phyloP scores from a whole-genome alignment of 2,329 filamentous ascomycete species.

The Chalaropsis ovoidea region DNA sequence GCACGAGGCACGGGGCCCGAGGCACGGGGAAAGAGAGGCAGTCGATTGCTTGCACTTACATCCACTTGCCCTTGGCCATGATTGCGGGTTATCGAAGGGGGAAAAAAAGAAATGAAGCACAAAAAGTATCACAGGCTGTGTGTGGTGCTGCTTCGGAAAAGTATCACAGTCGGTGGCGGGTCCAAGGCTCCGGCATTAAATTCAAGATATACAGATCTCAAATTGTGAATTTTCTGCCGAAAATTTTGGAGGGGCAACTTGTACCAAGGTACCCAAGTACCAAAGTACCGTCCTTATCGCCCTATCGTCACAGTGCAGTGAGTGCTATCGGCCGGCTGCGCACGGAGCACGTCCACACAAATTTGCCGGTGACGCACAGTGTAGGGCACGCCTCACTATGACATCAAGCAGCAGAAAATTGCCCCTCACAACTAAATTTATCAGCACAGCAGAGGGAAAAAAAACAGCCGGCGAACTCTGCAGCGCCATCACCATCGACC shows the following conservation, averaged over 20 bases:
- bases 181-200: not conserved
- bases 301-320: constrained; percentile 11
- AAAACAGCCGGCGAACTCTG: not conserved
- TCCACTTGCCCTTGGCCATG: constrained; percentile 70
- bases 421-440: constrained; percentile 25
- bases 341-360: not conserved
- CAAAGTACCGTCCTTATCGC: too few species aligned
- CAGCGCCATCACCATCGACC: not conserved
- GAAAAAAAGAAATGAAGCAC: not conserved
- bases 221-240: constrained; percentile 5
- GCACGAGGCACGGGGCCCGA: too few species aligned
- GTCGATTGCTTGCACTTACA: constrained; percentile 32
- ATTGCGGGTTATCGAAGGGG: constrained; percentile 33
- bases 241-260: constrained; percentile 25
- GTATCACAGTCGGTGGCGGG: too few species aligned
- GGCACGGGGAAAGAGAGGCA: not conserved
- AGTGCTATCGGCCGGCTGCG: not conserved
- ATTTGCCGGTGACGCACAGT: constrained; percentile 12
- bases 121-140: not conserved
- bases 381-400: constrained; percentile 24
- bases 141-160: too few species aligned
- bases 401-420: constrained; percentile 25
- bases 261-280: not conserved
- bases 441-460: constrained; percentile 12
- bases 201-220: not conserved